Base-by-base conservation (phyloP, 441 rosid genomes). In the Erysimum pusillum region DNA sequence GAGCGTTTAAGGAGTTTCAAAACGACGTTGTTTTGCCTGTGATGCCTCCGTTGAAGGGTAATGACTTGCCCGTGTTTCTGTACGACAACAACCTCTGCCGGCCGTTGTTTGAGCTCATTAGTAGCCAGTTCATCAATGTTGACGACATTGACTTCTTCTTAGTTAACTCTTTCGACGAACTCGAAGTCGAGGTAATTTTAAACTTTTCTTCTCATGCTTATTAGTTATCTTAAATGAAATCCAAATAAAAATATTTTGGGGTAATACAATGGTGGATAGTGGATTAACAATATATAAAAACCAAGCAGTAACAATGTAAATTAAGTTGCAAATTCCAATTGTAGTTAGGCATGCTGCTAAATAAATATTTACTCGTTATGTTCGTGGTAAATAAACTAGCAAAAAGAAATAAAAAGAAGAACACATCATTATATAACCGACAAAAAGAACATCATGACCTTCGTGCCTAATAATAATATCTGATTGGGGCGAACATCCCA, bases 141-240 rank as follows among this genome's bases (percentile, higher is more conserved):
- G 84, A 90, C 18, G 65, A 80, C 66, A 88, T 87, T 17, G 93
- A 91, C 69, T 81, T 70, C 77, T 39, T 89, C 49, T 85, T 91
- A 20, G 81, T 88, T 68, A 91, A 93, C 71, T 86, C 90, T 3
- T 91, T 88, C 81, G 86, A 87, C 71, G 70, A 87, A 71, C 86
- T 93, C 20, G 97, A 93, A 77, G 7, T 69, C 3, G 81, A 88
- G 95, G 97, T 93, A 70, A 9, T 32, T 53, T 44, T 46, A 2
- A 45, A 25, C 4, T 34, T 49, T 51, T 53, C 17, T 15, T 31
- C 6, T 22, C 2, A 5, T 35, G 22, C 9, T 46, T 42, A 13
- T 18, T 11, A 18, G 11, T 9, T 5, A 60, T 18, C 6, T 39
- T 12, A 22, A 18, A 34, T 46, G 53, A 58, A 12, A 46, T 67